These are phyloP conservation scores for Penicillium steckii DNA, from an alignment of 495 filamentous ascomycete genomes.

Conservation along the genomic window DNA sequence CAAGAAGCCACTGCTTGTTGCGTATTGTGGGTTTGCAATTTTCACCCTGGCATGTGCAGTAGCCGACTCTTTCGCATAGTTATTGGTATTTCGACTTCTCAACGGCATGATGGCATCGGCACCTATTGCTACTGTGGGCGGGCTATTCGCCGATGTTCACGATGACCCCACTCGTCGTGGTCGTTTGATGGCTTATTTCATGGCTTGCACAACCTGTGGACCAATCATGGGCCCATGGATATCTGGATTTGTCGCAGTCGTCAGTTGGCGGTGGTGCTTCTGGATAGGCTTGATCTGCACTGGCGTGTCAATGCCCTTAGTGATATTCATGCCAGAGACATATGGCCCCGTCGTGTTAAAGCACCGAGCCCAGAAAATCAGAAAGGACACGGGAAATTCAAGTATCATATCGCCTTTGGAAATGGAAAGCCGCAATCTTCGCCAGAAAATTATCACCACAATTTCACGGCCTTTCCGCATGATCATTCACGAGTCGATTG, in stretches of 20 bases:
- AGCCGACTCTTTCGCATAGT: constrained; percentile 58
- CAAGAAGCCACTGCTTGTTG: constrained; percentile 52
- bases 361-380: constrained; percentile 59
- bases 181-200: constrained; percentile 67
- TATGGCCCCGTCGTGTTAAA: constrained; percentile 72
- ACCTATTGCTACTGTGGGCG: constrained; percentile 68
- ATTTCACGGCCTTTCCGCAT: constrained; percentile 49
- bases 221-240: constrained; percentile 64
- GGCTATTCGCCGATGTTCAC: constrained; percentile 69
- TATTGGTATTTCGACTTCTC: constrained; percentile 67
- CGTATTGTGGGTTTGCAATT: constrained; percentile 62
- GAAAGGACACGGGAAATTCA: constrained; percentile 59
- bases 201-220: constrained; percentile 63
- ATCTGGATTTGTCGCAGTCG: constrained; percentile 58
- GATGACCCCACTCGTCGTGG: constrained; percentile 58
- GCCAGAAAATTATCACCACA: constrained; percentile 41
- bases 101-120: constrained; percentile 63
- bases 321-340: constrained; percentile 58
- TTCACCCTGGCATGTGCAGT: constrained; percentile 70
- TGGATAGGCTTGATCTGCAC: constrained; percentile 61
- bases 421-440: constrained; percentile 44
- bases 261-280: constrained; percentile 64
- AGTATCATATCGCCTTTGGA: constrained; percentile 46
- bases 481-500: constrained; percentile 55
- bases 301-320: constrained; percentile 41